phyloP scores from a whole-genome alignment of 1,139 yeast species.

The Tardiomyces blankii region DNA sequence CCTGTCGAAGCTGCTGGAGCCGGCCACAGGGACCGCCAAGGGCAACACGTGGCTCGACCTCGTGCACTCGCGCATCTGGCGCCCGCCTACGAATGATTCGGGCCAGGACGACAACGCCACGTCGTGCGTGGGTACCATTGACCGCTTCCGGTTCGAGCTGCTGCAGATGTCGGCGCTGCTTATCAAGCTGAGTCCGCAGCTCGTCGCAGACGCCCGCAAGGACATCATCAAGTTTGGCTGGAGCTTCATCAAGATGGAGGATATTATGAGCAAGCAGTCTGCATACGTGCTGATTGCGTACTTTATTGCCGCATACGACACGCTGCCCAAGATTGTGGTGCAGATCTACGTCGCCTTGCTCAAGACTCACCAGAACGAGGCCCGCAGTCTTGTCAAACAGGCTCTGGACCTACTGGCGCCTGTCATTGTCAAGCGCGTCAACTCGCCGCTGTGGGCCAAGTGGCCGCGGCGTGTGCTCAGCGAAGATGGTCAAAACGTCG shows the following conservation, averaged over 20 bases:
- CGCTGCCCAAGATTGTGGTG: conserved; percentile 79
- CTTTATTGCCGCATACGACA: conserved; percentile 81
- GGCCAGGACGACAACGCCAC: conserved; percentile 2
- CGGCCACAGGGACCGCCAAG: conserved; percentile 18
- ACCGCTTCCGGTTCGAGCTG: conserved; percentile 64
- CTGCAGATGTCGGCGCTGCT: conserved; percentile 73
- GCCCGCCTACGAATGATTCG: conserved; percentile 37
- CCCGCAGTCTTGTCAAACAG: conserved; percentile 72
- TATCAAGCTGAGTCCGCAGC: conserved; percentile 55
- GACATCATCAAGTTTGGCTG: conserved; percentile 90
- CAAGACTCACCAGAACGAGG: conserved; percentile 78
- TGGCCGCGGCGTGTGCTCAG: conserved; percentile 91
- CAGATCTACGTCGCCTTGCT: conserved; percentile 87
- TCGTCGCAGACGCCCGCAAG: conserved; percentile 57
- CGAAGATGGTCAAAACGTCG: conserved; percentile 77
- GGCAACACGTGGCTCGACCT: conserved; percentile 46
- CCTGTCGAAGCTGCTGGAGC: conserved; percentile 38
- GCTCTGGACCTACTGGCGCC: conserved; percentile 88
- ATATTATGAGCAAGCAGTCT: conserved; percentile 79
- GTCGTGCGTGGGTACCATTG: conserved; percentile 60
- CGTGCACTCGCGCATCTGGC: conserved; percentile 65
- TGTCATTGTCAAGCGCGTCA: conserved; percentile 63
- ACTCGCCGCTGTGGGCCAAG: conserved; percentile 73
- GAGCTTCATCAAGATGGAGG: conserved; percentile 87
- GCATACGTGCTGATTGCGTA: conserved; percentile 85